Evolutionary conservation across 306 rosid genomes (phyloP).

Genomic region (Casuarina equisetifolia): DNA sequence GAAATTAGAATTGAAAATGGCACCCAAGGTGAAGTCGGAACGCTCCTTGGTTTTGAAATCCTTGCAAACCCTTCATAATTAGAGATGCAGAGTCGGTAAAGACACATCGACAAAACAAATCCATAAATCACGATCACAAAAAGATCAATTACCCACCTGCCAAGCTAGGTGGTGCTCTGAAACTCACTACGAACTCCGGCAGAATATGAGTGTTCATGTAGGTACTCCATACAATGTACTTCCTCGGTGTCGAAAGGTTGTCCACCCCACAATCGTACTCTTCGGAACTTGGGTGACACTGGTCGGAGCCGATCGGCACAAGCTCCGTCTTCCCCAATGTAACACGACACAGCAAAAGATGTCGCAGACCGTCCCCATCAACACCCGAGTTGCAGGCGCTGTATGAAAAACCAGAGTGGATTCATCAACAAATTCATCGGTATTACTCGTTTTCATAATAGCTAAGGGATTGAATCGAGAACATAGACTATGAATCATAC

Average conservation of each 20-base stretch:
- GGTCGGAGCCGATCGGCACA: constrained; percentile 53
- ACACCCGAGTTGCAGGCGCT: constrained; percentile 48
- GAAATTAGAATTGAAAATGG: constrained; percentile 62
- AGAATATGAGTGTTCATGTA: constrained; percentile 75
- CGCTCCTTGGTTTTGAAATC: constrained; percentile 32
- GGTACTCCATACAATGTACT: constrained; percentile 63
- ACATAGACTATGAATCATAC: not conserved
- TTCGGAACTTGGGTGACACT: constrained; percentile 54
- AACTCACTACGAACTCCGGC: constrained; percentile 69
- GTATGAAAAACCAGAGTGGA: not conserved
- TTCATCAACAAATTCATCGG: constrained; percentile 2
- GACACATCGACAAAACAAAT: not conserved
- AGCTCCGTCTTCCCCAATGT: constrained; percentile 70
- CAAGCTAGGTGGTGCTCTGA: constrained; percentile 47
- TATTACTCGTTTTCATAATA: too few relatives aligned
- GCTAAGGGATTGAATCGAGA: too few relatives aligned
- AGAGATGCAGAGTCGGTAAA: not conserved
- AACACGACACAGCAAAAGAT: constrained; percentile 75
- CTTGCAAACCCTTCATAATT: constrained; percentile 43
- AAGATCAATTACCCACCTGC: constrained; percentile 35
- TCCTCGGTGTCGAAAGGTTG: constrained; percentile 46
- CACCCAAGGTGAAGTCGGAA: constrained; percentile 88
- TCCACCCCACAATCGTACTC: constrained; percentile 80
- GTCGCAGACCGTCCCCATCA: constrained; percentile 63
- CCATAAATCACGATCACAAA: not conserved